Percentiles rank a stretch among this genome's conserved stretches.
Evolutionary conservation across 805 yeast species (phyloP).

Genomic region (Starmera pachycereana): DNA sequence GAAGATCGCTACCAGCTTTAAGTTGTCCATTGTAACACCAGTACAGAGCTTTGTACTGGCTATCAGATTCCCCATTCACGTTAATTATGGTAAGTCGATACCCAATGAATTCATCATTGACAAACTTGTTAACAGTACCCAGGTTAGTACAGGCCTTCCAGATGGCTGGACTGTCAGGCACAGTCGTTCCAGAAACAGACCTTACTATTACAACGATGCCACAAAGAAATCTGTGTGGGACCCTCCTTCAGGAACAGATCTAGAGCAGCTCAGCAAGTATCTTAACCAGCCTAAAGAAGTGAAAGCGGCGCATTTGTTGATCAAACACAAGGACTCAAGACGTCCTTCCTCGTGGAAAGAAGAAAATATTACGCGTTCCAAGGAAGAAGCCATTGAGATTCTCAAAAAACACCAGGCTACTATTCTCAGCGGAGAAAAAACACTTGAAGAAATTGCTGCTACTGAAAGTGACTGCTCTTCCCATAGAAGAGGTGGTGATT

Average conservation of each 20-base stretch:
- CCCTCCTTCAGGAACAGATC: constrained; percentile 78
- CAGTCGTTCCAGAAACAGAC: constrained; percentile 74
- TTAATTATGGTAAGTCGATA: no score
- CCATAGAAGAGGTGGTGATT: constrained; percentile 81
- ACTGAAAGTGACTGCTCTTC: constrained; percentile 87
- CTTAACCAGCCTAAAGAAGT: constrained; percentile 57
- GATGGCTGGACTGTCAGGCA: constrained; percentile 72
- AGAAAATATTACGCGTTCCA: constrained; percentile 61
- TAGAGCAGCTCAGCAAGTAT: constrained; percentile 45
- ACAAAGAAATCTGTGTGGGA: constrained; percentile 81
- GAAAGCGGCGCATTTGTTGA: constrained; percentile 69
- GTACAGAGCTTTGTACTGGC: no score
- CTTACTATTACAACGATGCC: constrained; percentile 66
- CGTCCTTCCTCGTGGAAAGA: constrained; percentile 90
- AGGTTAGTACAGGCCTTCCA: constrained; percentile 63
- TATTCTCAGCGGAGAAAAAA: constrained; percentile 53
- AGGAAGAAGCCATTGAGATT: constrained; percentile 73
- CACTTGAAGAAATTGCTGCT: constrained; percentile 62
- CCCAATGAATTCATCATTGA: no score
- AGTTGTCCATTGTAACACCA: no score
- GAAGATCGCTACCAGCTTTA: no score
- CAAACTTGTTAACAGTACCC: no score
- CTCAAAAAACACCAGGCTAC: constrained; percentile 46
- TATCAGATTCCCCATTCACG: no score
- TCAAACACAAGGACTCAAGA: constrained; percentile 76